phyloP scores from a whole-genome alignment of 2,329 filamentous ascomycete species.

The Exserohilum turcica region DNA sequence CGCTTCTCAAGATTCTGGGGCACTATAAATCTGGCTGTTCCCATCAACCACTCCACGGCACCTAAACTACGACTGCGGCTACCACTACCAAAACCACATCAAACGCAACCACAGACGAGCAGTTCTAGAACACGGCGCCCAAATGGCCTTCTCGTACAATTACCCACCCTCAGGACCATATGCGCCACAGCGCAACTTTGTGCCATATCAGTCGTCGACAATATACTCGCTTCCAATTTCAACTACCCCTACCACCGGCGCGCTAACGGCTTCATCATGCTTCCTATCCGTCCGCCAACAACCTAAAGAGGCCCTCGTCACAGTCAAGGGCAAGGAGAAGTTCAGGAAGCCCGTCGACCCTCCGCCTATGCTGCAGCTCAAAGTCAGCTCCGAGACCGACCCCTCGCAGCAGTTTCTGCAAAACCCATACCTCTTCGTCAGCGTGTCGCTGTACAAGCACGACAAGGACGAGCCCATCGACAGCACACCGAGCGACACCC shows the following conservation, averaged over 20 bases:
- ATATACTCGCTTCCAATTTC: background rate
- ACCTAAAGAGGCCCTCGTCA: conserved; percentile 69
- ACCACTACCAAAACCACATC: background rate
- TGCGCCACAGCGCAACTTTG: background rate
- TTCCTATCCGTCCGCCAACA: conserved; percentile 62
- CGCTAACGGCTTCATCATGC: conserved; percentile 1
- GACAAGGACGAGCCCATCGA: conserved; percentile 55
- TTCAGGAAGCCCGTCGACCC: conserved; percentile 88
- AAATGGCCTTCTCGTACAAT: background rate
- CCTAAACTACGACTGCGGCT: background rate
- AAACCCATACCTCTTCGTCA: conserved; percentile 69
- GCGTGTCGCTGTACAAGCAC: conserved; percentile 58
- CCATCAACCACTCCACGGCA: background rate
- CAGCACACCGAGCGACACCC: conserved; percentile 49
- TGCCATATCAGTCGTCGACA: background rate
- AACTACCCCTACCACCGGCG: background rate
- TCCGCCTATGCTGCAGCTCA: conserved; percentile 79
- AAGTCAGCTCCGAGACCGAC: conserved; percentile 57
- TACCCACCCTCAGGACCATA: background rate
- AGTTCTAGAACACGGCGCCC: background rate
- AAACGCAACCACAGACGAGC: background rate
- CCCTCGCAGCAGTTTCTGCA: conserved; percentile 67
- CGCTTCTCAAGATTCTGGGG: background rate
- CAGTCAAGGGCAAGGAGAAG: conserved; percentile 73
- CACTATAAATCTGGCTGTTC: conserved; percentile 4